phyloP scores from a whole-genome alignment of 116 monocot species.

The Posidonia oceanica region DNA sequence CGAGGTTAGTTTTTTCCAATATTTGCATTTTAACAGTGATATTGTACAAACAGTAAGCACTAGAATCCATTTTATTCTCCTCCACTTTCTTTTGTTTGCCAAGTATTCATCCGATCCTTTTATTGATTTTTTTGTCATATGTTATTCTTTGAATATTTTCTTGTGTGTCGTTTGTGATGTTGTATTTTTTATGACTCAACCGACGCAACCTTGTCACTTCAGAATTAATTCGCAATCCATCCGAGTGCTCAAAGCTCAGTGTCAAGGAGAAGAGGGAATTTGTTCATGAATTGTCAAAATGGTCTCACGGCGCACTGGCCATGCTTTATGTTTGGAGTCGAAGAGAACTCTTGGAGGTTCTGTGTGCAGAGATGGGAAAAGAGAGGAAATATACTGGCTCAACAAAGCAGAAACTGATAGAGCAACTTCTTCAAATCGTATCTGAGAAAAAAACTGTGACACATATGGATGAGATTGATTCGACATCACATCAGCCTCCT shows the following conservation, averaged over 20 bases:
- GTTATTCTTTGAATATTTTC: too few relatives aligned
- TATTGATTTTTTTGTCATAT: too few relatives aligned
- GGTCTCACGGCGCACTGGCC: slow-evolving; percentile 35
- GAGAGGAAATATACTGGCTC: slow-evolving; percentile 74
- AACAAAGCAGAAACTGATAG: slow-evolving; percentile 61
- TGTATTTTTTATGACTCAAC: background rate
- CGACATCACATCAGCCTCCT: slow-evolving; percentile 6
- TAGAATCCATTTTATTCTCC: too few relatives aligned
- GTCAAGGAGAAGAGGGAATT: slow-evolving; percentile 52
- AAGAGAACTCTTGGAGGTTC: slow-evolving; percentile 61
- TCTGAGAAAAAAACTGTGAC: slow-evolving; percentile 31
- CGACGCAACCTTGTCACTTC: background rate
- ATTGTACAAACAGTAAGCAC: too few relatives aligned
- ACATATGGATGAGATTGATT: slow-evolving; percentile 9
- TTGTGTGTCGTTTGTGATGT: too few relatives aligned
- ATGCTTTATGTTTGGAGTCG: slow-evolving; percentile 63
- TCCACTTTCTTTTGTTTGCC: too few relatives aligned
- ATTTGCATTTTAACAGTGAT: too few relatives aligned
- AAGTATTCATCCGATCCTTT: too few relatives aligned
- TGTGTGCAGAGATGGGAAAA: slow-evolving; percentile 73
- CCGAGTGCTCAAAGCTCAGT: slow-evolving; percentile 39
- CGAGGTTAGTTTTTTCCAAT: too few relatives aligned
- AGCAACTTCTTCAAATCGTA: slow-evolving; percentile 50
- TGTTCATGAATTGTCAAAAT: slow-evolving; percentile 41
- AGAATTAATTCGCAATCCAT: slow-evolving; percentile 41